A percentile compares a stretch with the other conserved stretches of the same genome.
Evolutionary conservation across 225 moss, liverwort and hornwort genomes (phyloP).

Genomic region (Climacium dendroides): DNA sequence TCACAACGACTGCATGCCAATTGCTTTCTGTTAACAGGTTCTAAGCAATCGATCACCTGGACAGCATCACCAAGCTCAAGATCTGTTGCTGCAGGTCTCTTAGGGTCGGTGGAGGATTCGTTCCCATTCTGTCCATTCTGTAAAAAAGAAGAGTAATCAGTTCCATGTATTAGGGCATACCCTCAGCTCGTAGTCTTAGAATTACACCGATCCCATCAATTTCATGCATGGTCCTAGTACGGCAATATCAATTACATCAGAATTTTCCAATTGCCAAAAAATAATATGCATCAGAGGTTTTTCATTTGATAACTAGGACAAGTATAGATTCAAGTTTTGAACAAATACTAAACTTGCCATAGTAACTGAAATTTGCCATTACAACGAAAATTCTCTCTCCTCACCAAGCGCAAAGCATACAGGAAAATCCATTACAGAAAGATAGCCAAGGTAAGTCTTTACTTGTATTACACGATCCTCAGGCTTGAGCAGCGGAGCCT

Average conservation of each 20-base stretch:
- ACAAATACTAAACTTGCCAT: background rate
- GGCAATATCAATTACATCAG: background rate
- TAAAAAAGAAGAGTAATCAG: background rate
- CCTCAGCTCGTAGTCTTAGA: background rate
- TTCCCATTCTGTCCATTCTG: constrained; percentile 12
- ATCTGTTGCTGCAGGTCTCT: constrained; percentile 16
- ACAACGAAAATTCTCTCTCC: background rate
- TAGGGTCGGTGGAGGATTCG: background rate
- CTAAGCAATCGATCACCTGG: constrained; percentile 18
- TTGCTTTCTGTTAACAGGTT: background rate
- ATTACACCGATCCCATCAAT: background rate
- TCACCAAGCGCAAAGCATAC: background rate
- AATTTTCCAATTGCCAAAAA: background rate
- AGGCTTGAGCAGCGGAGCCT: constrained; percentile 18
- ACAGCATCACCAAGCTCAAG: constrained; percentile 63
- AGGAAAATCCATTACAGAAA: background rate
- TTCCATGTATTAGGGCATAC: background rate
- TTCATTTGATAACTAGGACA: too few relatives aligned
- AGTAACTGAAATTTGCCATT: background rate
- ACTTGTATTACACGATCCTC: constrained; percentile 15
- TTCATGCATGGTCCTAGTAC: background rate
- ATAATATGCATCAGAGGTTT: too few relatives aligned
- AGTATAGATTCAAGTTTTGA: background rate
- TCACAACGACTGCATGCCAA: background rate
- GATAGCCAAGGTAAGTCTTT: background rate